phyloP scores from a whole-genome alignment of 345 rosid species.

The Arabidopsis arenosa region DNA sequence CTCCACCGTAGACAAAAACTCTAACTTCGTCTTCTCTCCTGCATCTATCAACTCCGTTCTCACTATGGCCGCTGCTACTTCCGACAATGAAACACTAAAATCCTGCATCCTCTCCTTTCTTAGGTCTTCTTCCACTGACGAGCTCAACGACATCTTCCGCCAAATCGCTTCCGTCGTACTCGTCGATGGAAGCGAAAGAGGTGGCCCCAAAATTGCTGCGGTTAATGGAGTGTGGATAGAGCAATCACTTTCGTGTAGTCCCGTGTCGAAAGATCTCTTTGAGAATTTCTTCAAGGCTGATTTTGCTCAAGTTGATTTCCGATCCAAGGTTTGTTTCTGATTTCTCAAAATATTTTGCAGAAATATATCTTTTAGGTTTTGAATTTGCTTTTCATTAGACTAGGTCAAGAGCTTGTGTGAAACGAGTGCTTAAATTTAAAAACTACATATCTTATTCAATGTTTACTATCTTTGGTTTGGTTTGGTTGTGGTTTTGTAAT shows the following conservation, averaged over 20 bases:
- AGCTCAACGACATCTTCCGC: slow-evolving; percentile 1
- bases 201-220: slow-evolving; percentile 11
- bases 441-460: no score
- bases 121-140: neutral
- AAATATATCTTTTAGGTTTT: neutral
- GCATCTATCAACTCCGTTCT: slow-evolving; percentile 24
- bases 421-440: no score
- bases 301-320: slow-evolving; percentile 26
- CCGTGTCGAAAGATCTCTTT: slow-evolving; percentile 1
- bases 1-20: slow-evolving; percentile 2
- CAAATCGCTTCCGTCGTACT: slow-evolving; percentile 9
- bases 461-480: neutral
- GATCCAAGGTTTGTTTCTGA: slow-evolving; percentile 18
- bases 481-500: neutral
- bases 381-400: neutral
- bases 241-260: neutral
- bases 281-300: slow-evolving; percentile 17
- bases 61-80: slow-evolving; percentile 13
- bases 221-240: slow-evolving; percentile 32
- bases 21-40: slow-evolving; percentile 33
- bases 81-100: neutral
- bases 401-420: neutral
- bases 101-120: slow-evolving; percentile 12
- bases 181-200: neutral
- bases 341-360: neutral